A percentile compares a stretch with the other conserved stretches of the same genome.
phyloP scores from a whole-genome alignment of 1,284 basidiomycete genomes.

The Cryptococcus jaspeensis region DNA sequence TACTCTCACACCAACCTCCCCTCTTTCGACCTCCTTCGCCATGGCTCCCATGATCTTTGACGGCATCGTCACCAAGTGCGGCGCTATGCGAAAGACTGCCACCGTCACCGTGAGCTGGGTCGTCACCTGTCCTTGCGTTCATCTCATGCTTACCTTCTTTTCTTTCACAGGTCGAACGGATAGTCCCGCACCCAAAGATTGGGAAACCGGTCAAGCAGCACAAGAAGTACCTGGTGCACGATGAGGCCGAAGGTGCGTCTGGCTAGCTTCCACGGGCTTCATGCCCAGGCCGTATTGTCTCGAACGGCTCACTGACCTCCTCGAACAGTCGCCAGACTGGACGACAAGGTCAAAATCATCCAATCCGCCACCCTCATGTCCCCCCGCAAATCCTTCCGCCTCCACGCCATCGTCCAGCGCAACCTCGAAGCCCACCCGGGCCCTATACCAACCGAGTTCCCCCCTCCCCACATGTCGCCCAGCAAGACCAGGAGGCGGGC shows the following conservation, averaged over 20 bases:
- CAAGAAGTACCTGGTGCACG: slow-evolving; percentile 45
- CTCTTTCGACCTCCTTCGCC: not conserved
- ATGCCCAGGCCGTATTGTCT: not conserved
- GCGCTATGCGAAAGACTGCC: slow-evolving; percentile 43
- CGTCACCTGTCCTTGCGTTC: not conserved
- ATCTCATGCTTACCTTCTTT: not conserved
- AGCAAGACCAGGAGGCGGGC: slow-evolving; percentile 8
- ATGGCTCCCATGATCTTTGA: slow-evolving; percentile 25
- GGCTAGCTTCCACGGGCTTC: not conserved
- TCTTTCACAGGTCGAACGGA: slow-evolving; percentile 23
- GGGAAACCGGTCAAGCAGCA: slow-evolving; percentile 27
- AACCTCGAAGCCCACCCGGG: slow-evolving; percentile 12
- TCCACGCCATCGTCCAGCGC: slow-evolving; percentile 20
- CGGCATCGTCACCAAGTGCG: slow-evolving; percentile 41
- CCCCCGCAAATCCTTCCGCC: slow-evolving; percentile 32
- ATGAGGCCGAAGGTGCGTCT: slow-evolving; percentile 38
- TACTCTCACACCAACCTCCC: not conserved
- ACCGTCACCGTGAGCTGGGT: slow-evolving; percentile 37
- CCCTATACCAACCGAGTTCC: slow-evolving; percentile 12
- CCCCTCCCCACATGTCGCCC: slow-evolving; percentile 8
- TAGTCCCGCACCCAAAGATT: slow-evolving; percentile 30
- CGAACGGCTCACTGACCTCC: not conserved
- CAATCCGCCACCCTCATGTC: slow-evolving; percentile 35
- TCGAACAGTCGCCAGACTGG: slow-evolving; percentile 31
- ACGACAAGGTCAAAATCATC: slow-evolving; percentile 41